Evolutionary conservation across 306 rosid genomes (phyloP).

Genomic region (Rosa chinensis): DNA sequence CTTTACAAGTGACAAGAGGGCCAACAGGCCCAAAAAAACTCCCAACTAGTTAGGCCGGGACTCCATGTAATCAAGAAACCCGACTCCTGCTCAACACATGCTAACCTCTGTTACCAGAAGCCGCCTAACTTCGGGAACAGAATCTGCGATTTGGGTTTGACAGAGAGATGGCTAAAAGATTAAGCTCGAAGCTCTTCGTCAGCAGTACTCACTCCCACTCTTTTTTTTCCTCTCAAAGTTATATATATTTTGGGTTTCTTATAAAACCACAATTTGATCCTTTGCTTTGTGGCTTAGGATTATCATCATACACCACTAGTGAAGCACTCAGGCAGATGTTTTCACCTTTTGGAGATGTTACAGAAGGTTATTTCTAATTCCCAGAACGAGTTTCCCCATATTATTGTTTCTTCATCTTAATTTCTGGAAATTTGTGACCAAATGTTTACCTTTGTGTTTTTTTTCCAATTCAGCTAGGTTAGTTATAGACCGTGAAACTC

Average conservation of each 20-base stretch:
- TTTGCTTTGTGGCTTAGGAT: constrained; percentile 42
- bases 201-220: constrained; percentile 41
- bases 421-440: not conserved
- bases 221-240: not conserved
- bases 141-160: not conserved
- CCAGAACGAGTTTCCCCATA: not conserved
- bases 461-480: constrained; percentile 42
- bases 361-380: constrained; percentile 42
- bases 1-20: too few species aligned
- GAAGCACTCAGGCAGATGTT: constrained; percentile 50
- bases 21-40: not conserved
- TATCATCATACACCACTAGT: constrained; percentile 53
- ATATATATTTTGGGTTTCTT: not conserved
- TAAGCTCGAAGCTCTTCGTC: constrained; percentile 50
- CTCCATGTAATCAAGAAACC: not conserved
- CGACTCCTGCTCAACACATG: not conserved
- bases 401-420: constrained; percentile 9
- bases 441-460: not conserved
- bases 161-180: constrained; percentile 46
- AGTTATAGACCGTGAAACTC: constrained; percentile 45
- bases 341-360: constrained; percentile 61
- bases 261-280: not conserved
- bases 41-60: not conserved
- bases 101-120: not conserved
- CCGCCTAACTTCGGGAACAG: not conserved